phyloP scores from a whole-genome alignment of 371 early-diverging fungal genomes.

The Zopfochytrium polystomum region DNA sequence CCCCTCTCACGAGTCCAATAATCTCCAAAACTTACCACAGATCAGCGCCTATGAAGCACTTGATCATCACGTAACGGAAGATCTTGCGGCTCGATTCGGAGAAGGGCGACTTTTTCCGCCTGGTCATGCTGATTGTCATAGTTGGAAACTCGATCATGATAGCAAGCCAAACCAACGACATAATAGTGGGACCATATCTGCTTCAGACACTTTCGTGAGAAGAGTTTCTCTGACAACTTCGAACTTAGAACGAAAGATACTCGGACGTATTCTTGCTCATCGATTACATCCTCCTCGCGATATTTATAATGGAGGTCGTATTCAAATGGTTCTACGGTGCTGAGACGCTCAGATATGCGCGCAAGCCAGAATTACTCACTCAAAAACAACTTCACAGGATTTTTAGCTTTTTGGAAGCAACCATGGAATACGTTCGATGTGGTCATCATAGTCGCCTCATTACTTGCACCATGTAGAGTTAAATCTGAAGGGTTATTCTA shows the following conservation, averaged over 20 bases:
- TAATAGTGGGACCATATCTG: too few species aligned
- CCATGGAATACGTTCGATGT: conserved; percentile 43
- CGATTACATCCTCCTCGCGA: conserved; percentile 28
- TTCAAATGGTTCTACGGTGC: conserved; percentile 45
- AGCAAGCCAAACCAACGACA: conserved; percentile 31
- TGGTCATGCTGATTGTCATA: conserved; percentile 32
- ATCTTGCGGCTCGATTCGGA: conserved; percentile 37
- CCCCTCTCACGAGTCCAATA: too few species aligned
- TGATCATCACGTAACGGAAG: conserved; percentile 37
- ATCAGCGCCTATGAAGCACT: conserved; percentile 38
- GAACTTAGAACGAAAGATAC: conserved; percentile 19
- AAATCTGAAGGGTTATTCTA: not conserved
- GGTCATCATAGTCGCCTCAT: conserved; percentile 23
- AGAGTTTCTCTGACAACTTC: too few species aligned
- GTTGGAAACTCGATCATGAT: conserved; percentile 34
- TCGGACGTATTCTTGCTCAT: conserved; percentile 22
- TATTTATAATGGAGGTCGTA: conserved; percentile 38
- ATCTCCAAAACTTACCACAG: too few species aligned
- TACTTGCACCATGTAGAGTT: conserved; percentile 26
- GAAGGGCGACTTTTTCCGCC: conserved; percentile 41
- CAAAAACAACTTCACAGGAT: conserved; percentile 10
- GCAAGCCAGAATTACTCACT: not conserved
- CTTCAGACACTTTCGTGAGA: too few species aligned
- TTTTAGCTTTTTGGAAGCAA: conserved; percentile 35
- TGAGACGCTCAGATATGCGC: not conserved